Evolutionary conservation across 2,329 filamentous ascomycete genomes (phyloP).

Genomic region (Pseudogymnoascus pannorum): DNA sequence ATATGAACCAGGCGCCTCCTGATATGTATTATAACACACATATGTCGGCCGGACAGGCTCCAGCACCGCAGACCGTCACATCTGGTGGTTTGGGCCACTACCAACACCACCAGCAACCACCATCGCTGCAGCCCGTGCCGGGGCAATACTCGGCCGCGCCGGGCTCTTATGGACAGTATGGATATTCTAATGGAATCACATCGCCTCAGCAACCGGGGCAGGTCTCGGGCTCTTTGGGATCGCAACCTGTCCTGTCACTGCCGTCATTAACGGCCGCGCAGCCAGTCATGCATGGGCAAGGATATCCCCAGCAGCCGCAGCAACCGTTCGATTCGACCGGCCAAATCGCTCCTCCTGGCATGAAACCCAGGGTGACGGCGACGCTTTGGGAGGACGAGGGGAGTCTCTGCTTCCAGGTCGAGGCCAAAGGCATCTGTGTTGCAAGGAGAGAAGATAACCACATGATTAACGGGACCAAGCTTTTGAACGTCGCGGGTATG

Average conservation of each 20-base stretch:
- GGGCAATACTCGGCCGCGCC: conserved; percentile 56
- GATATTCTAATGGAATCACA: conserved; percentile 68
- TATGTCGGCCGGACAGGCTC: conserved; percentile 69
- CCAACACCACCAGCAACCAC: conserved; percentile 59
- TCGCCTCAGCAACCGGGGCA: conserved; percentile 66
- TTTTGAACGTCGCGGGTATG: conserved; percentile 97
- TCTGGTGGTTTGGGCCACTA: conserved; percentile 70
- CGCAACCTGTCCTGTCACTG: conserved; percentile 59
- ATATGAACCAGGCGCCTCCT: conserved; percentile 74
- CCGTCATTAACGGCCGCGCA: conserved; percentile 45
- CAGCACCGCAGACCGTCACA: conserved; percentile 68
- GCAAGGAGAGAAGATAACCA: conserved; percentile 94
- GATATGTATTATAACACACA: conserved; percentile 84
- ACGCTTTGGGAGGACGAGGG: conserved; percentile 98
- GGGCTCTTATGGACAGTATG: conserved; percentile 58
- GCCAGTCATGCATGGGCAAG: conserved; percentile 40
- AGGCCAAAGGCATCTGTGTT: conserved; percentile 92
- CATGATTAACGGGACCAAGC: conserved; percentile 98
- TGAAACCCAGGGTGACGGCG: conserved; percentile 93
- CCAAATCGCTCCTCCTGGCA: conserved; percentile 82
- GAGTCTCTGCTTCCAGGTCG: conserved; percentile 94
- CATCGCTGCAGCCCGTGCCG: conserved; percentile 65
- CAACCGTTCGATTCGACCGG: conserved; percentile 72
- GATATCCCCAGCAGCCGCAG: conserved; percentile 48
- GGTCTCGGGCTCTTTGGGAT: conserved; percentile 63